Conservation (phyloP, 306 rosid genomes). For the Cicer judaicum region DNA sequence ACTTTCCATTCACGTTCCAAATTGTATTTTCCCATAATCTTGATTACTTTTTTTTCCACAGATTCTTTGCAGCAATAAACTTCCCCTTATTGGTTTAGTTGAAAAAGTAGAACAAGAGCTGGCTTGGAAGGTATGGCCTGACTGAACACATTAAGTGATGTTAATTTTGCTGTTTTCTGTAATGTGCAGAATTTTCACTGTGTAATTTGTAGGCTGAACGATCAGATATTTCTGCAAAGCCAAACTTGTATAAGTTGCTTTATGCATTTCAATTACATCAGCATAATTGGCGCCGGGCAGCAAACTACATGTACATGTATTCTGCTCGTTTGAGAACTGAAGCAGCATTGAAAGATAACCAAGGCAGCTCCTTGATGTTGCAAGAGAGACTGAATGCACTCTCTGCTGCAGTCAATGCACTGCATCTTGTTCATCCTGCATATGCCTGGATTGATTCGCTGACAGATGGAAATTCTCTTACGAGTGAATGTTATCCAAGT, state of each 20-base stretch:
- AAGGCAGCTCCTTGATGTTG: slow-evolving; percentile 60
- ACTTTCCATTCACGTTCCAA: slow-evolving; percentile 25
- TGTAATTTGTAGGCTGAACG: slow-evolving; percentile 76
- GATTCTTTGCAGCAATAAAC: slow-evolving; percentile 88
- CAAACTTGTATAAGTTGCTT: slow-evolving; percentile 90
- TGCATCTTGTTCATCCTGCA: slow-evolving; percentile 89
- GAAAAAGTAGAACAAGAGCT: slow-evolving; percentile 99
- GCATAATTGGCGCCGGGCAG: slow-evolving; percentile 93
- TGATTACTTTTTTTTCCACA: slow-evolving; percentile 43
- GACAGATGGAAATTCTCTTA: slow-evolving; percentile 59
- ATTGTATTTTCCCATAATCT: slow-evolving; percentile 10
- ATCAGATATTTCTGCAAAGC: slow-evolving; percentile 85
- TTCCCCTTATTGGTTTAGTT: slow-evolving; percentile 86
- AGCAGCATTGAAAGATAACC: slow-evolving; percentile 63
- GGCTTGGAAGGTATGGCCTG: slow-evolving; percentile 79
- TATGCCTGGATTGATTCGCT: slow-evolving; percentile 84
- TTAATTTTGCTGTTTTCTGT: slow-evolving; percentile 38
- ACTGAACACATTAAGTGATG: slow-evolving; percentile 34
- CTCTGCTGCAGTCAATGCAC: slow-evolving; percentile 82
- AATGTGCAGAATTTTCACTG: slow-evolving; percentile 35
- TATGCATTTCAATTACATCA: slow-evolving; percentile 88
- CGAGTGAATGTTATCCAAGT: slow-evolving; percentile 63
- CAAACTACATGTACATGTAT: slow-evolving; percentile 78
- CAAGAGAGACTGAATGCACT: slow-evolving; percentile 85
- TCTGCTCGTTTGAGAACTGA: slow-evolving; percentile 78